Base-by-base conservation (phyloP, 73 alveolate species). In the Paraurostyla sp. region DNA sequence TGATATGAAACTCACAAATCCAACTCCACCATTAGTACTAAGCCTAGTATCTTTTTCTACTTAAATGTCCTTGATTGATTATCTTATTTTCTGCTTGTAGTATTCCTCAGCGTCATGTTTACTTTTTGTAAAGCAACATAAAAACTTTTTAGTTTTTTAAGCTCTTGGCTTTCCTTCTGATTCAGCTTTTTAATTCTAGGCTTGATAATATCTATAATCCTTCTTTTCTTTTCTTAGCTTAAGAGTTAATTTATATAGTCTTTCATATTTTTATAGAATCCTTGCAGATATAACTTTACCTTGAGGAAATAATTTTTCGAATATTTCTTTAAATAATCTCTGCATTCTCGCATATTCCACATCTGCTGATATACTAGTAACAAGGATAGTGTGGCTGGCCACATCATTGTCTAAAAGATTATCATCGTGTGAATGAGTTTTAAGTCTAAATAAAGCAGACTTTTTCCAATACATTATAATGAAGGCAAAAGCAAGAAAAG, bases 61-160 rank as follows among this genome's bases (percentile, higher is more conserved):
- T 33, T 54, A 6, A n/a, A 78, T 78, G 11, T 78, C 33, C 6
- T 18, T 25, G 11, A 78, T 6, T 48, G 29, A 51, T 60, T 36
- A 33, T 20, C 52, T 43, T 3, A 78, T 78, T 27, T 54, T 78
- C 25, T 27, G 1, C 49, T 54, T 50, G 50, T 51, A 78, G 29
- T 51, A 45, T 0, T 52, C 89, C 35, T 78, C 76, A 7, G 89
- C 89, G 52, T 78, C 89, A 45, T 51, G 33, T 35, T 78, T 78
- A 51, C 35, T 3, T 27, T 42, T 60, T 52, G 9, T 52, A 32
- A 50, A 40, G 50, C 76, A 54, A 9, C 80, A 45, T 7, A 9
- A 43, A 43, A 68, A 30, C 35, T 78, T 40, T 27, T 78, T 52
- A 6, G 40, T 33, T 22, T 22, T 54, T 78, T 78, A 29, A 16